Evolutionary conservation across 2,329 filamentous ascomycete species (phyloP).

Genomic region (Neoscytalidium dimidiatum): DNA sequence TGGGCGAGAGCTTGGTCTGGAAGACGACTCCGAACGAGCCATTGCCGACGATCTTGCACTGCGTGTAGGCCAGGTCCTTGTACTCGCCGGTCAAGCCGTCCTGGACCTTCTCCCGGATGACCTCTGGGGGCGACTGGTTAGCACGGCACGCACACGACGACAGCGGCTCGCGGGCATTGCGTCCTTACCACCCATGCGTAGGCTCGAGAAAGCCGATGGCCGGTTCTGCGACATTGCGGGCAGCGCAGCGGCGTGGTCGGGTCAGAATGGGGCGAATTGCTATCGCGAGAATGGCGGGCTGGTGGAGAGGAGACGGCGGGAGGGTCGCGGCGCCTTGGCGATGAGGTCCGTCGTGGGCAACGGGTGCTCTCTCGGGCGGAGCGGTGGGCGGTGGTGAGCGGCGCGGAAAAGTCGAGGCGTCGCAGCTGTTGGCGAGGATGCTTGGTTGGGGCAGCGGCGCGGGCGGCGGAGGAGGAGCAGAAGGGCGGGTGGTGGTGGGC

Average conservation of each 20-base stretch:
- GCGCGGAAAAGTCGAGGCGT: constrained; percentile 6
- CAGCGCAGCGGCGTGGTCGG: constrained; percentile 26
- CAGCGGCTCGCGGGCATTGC: constrained; percentile 20
- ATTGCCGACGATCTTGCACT: constrained; percentile 99
- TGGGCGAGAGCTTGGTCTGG: constrained; percentile 97
- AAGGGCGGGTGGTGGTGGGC: constrained; percentile 9
- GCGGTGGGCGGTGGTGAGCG: background rate
- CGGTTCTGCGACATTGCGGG: constrained; percentile 82
- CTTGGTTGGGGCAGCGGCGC: constrained; percentile 26
- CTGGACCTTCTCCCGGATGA: constrained; percentile 98
- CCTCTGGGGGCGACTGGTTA: constrained; percentile 64
- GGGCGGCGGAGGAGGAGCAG: constrained; percentile 21
- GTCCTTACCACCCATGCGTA: constrained; percentile 96
- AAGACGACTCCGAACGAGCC: constrained; percentile 98
- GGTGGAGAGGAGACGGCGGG: constrained; percentile 49
- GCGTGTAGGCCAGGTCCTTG: constrained; percentile 95
- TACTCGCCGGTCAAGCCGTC: constrained; percentile 97
- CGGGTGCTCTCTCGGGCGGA: constrained; percentile 28
- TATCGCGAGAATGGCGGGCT: constrained; percentile 45
- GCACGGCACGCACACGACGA: constrained; percentile 31
- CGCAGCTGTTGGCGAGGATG: constrained; percentile 28
- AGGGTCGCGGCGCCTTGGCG: constrained; percentile 40
- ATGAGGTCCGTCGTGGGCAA: constrained; percentile 59
- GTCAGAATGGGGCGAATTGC: constrained; percentile 34
- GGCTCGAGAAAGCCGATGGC: constrained; percentile 80